Conservation (phyloP, 23 red algal species). For the Agarophyton chilense region DNA sequence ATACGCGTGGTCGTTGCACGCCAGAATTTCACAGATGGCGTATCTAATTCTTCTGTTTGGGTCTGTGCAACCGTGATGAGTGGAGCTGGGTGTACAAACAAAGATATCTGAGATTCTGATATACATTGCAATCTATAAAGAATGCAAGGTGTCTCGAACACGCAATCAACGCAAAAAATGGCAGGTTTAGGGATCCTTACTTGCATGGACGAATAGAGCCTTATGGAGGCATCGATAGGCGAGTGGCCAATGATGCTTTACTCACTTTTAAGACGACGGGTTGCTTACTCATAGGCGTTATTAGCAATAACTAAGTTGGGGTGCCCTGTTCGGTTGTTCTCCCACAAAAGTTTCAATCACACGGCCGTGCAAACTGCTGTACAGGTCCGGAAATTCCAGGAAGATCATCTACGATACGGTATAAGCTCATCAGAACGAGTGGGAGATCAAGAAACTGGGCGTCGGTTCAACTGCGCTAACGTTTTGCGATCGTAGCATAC, state of each 20-base stretch:
- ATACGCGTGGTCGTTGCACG: conserved; percentile 65
- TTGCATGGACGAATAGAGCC: conserved; percentile 46
- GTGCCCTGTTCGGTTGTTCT: conserved; percentile 77
- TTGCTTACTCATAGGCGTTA: conserved; percentile 77
- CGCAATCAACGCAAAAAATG: conserved; percentile 36
- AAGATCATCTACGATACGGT: conserved; percentile 95
- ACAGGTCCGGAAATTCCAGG: conserved; percentile 73
- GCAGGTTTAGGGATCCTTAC: conserved; percentile 72
- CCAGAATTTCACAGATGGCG: background rate
- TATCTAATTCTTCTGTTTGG: conserved; percentile 53
- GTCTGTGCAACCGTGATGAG: conserved; percentile 78
- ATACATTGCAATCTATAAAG: no score
- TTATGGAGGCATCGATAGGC: conserved; percentile 41
- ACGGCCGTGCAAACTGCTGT: conserved; percentile 46
- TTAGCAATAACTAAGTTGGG: conserved; percentile 90
- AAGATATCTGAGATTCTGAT: conserved; percentile 90
- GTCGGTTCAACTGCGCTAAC: conserved; percentile 74
- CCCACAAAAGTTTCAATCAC: conserved; percentile 52
- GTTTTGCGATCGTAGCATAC: conserved; percentile 54
- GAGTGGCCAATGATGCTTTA: conserved; percentile 71
- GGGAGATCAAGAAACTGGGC: conserved; percentile 48
- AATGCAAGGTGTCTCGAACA: conserved; percentile 62
- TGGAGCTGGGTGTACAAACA: conserved; percentile 93
- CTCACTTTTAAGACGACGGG: conserved; percentile 83
- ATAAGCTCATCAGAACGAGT: conserved; percentile 90